Conservation (phyloP, 345 rosid genomes). For the Excoecaria agallocha region DNA sequence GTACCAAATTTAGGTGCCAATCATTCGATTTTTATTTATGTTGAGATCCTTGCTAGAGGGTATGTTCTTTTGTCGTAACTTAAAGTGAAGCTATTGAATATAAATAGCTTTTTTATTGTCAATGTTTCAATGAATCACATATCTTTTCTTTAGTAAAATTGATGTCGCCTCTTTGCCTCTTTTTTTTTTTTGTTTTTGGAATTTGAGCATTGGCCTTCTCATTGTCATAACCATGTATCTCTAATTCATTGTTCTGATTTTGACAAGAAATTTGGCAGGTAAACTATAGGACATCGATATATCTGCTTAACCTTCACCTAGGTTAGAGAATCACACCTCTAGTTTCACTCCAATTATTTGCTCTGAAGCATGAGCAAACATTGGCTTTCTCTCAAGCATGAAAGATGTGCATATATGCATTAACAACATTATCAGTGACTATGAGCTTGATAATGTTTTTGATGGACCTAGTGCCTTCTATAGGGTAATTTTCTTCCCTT, state of each 20-base stretch:
- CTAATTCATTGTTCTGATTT: conserved; percentile 8
- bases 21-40: background rate
- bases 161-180: background rate
- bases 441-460: conserved; percentile 37
- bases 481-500: conserved; percentile 49
- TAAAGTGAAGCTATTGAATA: background rate
- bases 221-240: background rate
- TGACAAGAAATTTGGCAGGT: conserved; percentile 47
- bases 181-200: background rate
- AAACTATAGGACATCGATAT: conserved; percentile 48
- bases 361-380: conserved; percentile 82
- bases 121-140: background rate
- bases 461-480: conserved; percentile 75
- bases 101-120: background rate
- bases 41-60: background rate
- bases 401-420: conserved; percentile 70
- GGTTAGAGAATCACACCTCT: conserved; percentile 31
- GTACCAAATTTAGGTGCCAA: background rate
- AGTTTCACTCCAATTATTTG: conserved; percentile 61
- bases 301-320: conserved; percentile 38
- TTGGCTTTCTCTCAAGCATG: conserved; percentile 70
- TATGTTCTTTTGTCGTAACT: background rate
- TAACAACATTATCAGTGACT: conserved; percentile 55
- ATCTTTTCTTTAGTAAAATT: background rate
- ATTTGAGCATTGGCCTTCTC: background rate